A percentile compares a stretch with the other conserved stretches of the same genome.
Conservation (phyloP, 1,139 yeast species). For the Diutina mesorugosa region DNA sequence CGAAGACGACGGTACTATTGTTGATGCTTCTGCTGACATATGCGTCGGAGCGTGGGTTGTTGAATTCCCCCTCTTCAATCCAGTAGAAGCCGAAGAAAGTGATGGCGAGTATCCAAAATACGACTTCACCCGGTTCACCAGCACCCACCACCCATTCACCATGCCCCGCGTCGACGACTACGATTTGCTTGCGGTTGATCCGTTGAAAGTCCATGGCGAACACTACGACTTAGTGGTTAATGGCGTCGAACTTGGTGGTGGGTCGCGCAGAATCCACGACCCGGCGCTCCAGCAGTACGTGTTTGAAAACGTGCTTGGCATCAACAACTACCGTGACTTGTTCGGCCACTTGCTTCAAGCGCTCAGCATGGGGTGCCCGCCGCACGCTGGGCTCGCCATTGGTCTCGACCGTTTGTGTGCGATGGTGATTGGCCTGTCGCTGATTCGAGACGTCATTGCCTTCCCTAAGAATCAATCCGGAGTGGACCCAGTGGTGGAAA, state of each 20-base stretch:
- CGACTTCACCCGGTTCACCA: constrained; percentile 30
- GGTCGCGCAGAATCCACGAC: constrained; percentile 91
- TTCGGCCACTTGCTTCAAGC: constrained; percentile 84
- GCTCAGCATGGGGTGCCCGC: constrained; percentile 87
- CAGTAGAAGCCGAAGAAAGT: constrained; percentile 29
- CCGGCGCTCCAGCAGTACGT: constrained; percentile 61
- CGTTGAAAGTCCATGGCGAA: constrained; percentile 69
- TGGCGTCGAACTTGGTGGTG: constrained; percentile 96
- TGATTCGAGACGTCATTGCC: constrained; percentile 88
- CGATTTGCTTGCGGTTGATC: constrained; percentile 35
- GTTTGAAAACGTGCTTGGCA: constrained; percentile 41
- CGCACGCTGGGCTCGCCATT: constrained; percentile 94
- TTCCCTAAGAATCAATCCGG: constrained; percentile 92
- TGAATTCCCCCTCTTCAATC: constrained; percentile 84
- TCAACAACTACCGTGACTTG: constrained; percentile 43
- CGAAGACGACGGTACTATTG: constrained; percentile 6
- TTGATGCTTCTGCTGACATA: constrained; percentile 7
- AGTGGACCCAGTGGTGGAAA: constrained; percentile 72
- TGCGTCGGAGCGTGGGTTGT: constrained; percentile 79
- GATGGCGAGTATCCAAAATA: constrained; percentile 45
- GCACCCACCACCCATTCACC: constrained; percentile 96
- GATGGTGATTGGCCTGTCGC: constrained; percentile 61
- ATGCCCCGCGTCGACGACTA: constrained; percentile 73
- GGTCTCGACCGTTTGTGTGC: constrained; percentile 94
- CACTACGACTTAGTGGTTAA: constrained; percentile 90